Conservation (phyloP, 345 rosid genomes). For the Physaria fendleri region DNA sequence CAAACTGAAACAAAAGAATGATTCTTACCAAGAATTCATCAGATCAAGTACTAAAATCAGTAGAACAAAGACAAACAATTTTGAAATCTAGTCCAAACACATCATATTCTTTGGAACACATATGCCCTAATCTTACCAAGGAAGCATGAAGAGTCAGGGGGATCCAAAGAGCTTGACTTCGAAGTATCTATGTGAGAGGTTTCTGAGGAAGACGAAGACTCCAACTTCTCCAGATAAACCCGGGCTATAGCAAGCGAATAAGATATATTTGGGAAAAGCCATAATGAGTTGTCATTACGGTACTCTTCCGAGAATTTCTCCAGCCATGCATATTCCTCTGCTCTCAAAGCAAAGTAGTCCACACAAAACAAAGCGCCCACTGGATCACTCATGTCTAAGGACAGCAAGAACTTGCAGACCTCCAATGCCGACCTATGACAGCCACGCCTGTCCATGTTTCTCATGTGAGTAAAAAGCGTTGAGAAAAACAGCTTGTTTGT, state of each 20-base stretch:
- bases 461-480: constrained; percentile 77
- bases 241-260: constrained; percentile 83
- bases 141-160: too few relatives aligned
- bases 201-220: constrained; percentile 30
- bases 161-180: constrained; percentile 55
- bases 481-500: constrained; percentile 73
- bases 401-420: constrained; percentile 81
- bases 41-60: too few relatives aligned
- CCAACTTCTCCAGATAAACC: constrained; percentile 54
- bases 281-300: constrained; percentile 61
- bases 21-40: too few relatives aligned
- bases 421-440: constrained; percentile 89
- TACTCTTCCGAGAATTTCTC: constrained; percentile 71
- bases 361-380: constrained; percentile 85
- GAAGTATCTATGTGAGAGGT: constrained; percentile 20
- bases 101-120: too few relatives aligned
- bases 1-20: too few relatives aligned
- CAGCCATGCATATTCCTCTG: constrained; percentile 76
- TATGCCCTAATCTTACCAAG: too few relatives aligned
- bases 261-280: constrained; percentile 86
- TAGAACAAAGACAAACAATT: too few relatives aligned
- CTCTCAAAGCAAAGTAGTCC: constrained; percentile 83
- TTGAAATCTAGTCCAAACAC: too few relatives aligned
- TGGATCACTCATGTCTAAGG: constrained; percentile 72
- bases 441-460: constrained; percentile 81